phyloP scores from a whole-genome alignment of 2,329 filamentous ascomycete genomes.

The Fusarium camptoceras region DNA sequence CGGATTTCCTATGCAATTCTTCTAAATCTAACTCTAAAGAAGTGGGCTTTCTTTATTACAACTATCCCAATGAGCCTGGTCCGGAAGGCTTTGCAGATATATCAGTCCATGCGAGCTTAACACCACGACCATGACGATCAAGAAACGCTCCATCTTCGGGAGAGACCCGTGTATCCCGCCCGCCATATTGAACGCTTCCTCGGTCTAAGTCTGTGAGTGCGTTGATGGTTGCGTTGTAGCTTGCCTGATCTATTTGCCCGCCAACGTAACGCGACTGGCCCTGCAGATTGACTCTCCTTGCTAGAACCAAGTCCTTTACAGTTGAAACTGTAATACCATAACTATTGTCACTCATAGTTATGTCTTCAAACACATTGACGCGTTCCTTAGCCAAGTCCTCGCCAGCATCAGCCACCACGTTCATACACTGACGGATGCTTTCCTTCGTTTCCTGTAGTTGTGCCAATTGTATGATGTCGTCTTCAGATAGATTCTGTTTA shows the following conservation, averaged over 20 bases:
- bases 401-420: conserved; percentile 36
- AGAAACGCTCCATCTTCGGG: conserved; percentile 3
- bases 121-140: not conserved
- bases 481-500: conserved; percentile 15
- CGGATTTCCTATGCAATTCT: no score
- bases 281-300: conserved; percentile 37
- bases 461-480: conserved; percentile 22
- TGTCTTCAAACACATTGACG: conserved; percentile 44
- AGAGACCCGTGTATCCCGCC: not conserved
- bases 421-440: conserved; percentile 40
- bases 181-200: conserved; percentile 6
- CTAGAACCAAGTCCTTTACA: conserved; percentile 41
- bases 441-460: conserved; percentile 39
- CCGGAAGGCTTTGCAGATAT: not conserved
- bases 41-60: not conserved
- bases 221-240: conserved; percentile 9
- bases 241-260: conserved; percentile 19
- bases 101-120: not conserved
- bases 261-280: conserved; percentile 27
- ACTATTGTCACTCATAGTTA: conserved; percentile 38
- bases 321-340: conserved; percentile 44
- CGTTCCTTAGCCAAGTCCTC: conserved; percentile 32
- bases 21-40: not conserved
- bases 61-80: not conserved
- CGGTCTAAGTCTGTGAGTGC: conserved; percentile 10